Evolutionary conservation across 2,329 filamentous ascomycete species (phyloP).

Genomic region (Arachnomyces sp.): DNA sequence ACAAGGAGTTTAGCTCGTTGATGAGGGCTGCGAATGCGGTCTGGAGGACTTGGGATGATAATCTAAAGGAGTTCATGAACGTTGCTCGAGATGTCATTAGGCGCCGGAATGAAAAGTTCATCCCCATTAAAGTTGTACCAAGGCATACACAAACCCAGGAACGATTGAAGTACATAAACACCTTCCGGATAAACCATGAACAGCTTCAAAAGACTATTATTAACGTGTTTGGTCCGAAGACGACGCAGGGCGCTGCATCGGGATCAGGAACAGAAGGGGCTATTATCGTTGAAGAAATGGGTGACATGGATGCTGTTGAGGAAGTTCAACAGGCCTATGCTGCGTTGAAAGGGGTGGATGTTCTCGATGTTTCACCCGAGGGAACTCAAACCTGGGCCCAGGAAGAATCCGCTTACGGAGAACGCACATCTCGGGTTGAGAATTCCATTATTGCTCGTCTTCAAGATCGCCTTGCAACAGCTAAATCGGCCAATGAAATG

Average conservation of each 20-base stretch:
- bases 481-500: conserved; percentile 98
- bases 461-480: conserved; percentile 84
- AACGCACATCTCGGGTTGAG: conserved; percentile 91
- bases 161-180: conserved; percentile 84
- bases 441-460: conserved; percentile 97
- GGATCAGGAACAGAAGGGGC: conserved; percentile 48
- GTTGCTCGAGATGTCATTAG: conserved; percentile 91
- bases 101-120: conserved; percentile 93
- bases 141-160: conserved; percentile 85
- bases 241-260: conserved; percentile 46
- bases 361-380: conserved; percentile 83
- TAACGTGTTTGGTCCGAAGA: conserved; percentile 81
- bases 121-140: conserved; percentile 90
- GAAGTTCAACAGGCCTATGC: conserved; percentile 94
- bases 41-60: conserved; percentile 90
- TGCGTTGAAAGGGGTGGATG: conserved; percentile 86
- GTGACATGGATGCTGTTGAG: conserved; percentile 92
- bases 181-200: conserved; percentile 94
- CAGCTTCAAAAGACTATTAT: conserved; percentile 94
- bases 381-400: conserved; percentile 89
- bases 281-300: conserved; percentile 83
- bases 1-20: conserved; percentile 76
- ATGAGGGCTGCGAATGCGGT: conserved; percentile 80
- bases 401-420: conserved; percentile 93
- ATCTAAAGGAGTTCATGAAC: conserved; percentile 95